phyloP scores from a whole-genome alignment of 2,329 filamentous ascomycete species.

The Hymenoscyphus repandus region DNA sequence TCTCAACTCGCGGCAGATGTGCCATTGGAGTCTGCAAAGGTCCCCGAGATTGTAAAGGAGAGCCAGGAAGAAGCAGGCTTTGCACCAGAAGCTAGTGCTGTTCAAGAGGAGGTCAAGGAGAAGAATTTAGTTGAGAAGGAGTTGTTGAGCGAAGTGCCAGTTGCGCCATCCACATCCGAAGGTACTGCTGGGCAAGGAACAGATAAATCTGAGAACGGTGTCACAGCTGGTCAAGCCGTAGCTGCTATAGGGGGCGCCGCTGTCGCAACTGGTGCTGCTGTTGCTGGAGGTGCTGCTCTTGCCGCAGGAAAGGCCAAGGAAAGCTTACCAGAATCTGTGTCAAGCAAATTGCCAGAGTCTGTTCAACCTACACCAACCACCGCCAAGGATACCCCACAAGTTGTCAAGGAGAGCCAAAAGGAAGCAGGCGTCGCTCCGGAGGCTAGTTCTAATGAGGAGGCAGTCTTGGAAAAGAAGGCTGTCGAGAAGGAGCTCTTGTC shows the following conservation, averaged over 20 bases:
- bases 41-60: conserved; percentile 62
- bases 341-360: conserved; percentile 35
- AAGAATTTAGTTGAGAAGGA: conserved; percentile 69
- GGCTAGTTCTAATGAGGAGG: conserved; percentile 58
- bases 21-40: conserved; percentile 38
- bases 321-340: neutral
- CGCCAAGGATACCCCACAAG: conserved; percentile 46
- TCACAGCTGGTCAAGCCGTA: conserved; percentile 38
- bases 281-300: conserved; percentile 33
- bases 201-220: conserved; percentile 46
- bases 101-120: conserved; percentile 60
- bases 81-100: conserved; percentile 63
- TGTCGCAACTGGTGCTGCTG: conserved; percentile 39
- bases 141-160: conserved; percentile 60
- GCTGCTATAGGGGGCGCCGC: conserved; percentile 39
- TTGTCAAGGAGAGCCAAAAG: conserved; percentile 53
- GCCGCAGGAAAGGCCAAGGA: conserved; percentile 21
- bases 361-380: conserved; percentile 37
- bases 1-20: conserved; percentile 38
- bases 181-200: conserved; percentile 48
- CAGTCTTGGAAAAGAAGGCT: conserved; percentile 70
- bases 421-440: conserved; percentile 61
- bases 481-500: conserved; percentile 70
- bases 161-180: conserved; percentile 53
- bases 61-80: conserved; percentile 63